Evolutionary conservation across 108 stramenopile species (phyloP).

Genomic region (Conticribra weissflogii): DNA sequence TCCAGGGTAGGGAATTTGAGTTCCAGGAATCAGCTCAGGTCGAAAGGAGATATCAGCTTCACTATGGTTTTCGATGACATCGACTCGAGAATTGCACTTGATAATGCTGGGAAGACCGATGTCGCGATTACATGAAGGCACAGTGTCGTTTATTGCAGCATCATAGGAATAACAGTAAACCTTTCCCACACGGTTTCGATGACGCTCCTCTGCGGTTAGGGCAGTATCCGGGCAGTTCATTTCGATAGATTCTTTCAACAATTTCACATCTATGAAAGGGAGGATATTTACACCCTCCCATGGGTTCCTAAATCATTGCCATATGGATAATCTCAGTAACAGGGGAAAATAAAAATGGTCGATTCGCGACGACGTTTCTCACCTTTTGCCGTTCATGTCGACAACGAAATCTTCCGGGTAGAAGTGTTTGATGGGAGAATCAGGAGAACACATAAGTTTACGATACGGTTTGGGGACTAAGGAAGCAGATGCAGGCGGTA

Average conservation of each 20-base stretch:
- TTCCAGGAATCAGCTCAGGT: constrained; percentile 83
- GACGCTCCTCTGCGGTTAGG: constrained; percentile 79
- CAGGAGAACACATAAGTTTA: constrained; percentile 79
- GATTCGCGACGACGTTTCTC: constrained; percentile 7
- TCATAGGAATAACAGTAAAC: constrained; percentile 84
- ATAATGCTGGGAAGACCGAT: constrained; percentile 86
- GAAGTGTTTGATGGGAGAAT: constrained; percentile 92
- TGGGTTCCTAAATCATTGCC: constrained; percentile 93
- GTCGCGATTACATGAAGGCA: constrained; percentile 76
- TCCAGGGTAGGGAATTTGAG: constrained; percentile 89
- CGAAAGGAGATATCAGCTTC: constrained; percentile 69
- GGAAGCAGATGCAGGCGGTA: constrained; percentile 87
- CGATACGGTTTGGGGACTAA: constrained; percentile 91
- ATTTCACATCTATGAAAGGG: constrained; percentile 95
- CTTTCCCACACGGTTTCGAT: constrained; percentile 78
- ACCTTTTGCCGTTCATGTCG: constrained; percentile 98
- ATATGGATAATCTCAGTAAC: neutral
- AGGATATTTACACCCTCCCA: constrained; percentile 99
- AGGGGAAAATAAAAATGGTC: neutral
- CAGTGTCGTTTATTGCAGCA: constrained; percentile 70
- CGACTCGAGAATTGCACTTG: constrained; percentile 76
- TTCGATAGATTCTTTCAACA: constrained; percentile 77
- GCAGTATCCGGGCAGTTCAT: constrained; percentile 75
- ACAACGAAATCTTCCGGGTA: constrained; percentile 94
- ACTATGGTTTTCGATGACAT: constrained; percentile 66